A percentile compares a stretch with the other conserved stretches of the same genome.
Conservation (phyloP, 768 basidiomycete genomes). For the Paxillus involutus region DNA sequence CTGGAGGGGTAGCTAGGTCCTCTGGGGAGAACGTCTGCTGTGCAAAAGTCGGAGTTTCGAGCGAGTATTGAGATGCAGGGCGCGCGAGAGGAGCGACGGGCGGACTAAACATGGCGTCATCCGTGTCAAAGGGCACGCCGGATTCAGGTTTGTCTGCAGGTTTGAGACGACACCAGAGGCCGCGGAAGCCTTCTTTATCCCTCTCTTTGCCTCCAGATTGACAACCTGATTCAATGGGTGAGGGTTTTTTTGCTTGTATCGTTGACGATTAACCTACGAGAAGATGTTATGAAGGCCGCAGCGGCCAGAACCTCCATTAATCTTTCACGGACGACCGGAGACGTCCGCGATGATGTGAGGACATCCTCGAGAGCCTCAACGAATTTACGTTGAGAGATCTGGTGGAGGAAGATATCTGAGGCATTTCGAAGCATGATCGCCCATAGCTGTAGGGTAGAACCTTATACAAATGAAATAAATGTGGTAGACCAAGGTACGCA, state of each 20-base stretch:
- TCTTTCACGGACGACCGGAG: conserved; percentile 79
- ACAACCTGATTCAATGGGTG: conserved; percentile 13
- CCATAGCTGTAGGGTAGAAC: conserved; percentile 59
- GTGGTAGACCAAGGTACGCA: conserved; percentile 33
- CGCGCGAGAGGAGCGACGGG: conserved; percentile 41
- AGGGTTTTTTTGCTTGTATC: neutral
- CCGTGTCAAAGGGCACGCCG: conserved; percentile 76
- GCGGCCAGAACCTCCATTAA: conserved; percentile 81
- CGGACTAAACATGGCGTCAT: conserved; percentile 80
- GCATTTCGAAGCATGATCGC: conserved; percentile 88
- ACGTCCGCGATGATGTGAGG: conserved; percentile 57
- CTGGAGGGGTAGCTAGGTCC: conserved; percentile 24
- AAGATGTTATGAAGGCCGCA: conserved; percentile 55
- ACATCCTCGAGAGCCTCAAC: conserved; percentile 78
- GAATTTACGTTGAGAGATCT: conserved; percentile 75
- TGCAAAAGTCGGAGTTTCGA: conserved; percentile 38
- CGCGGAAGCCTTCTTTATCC: conserved; percentile 57
- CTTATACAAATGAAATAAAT: conserved; percentile 1
- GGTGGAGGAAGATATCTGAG: conserved; percentile 65
- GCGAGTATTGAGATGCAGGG: conserved; percentile 26
- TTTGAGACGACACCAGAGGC: conserved; percentile 81
- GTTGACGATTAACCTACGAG: conserved; percentile 15
- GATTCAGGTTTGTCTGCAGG: conserved; percentile 79
- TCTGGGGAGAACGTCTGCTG: conserved; percentile 34
- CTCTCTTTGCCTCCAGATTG: conserved; percentile 26